Base-by-base conservation (phyloP, 345 rosid genomes). In the Lumnitzera littorea region DNA sequence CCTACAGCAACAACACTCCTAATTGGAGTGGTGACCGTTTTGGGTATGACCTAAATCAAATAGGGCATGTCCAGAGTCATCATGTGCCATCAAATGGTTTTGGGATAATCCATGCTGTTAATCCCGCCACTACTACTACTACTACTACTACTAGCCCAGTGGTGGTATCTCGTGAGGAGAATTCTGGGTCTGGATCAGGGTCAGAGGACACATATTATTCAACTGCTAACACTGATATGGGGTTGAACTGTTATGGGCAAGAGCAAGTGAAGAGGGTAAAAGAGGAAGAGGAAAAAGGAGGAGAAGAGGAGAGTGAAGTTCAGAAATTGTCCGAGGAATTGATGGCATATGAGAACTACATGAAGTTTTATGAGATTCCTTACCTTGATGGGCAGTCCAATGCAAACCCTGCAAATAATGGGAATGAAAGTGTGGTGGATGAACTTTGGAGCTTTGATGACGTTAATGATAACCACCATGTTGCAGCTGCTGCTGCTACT, bases 361-460 rank as follows among this genome's bases (percentile, higher is more conserved):
- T 91, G 92, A 85, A 73, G 72, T 78, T 84, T 48, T 87, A 85
- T 71, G 84, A 87, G 75, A 71, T 87, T 49, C 92, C 96, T 8
- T 81, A 80, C 73, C 75, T 84, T 5, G 92, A 87, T 12, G 83
- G 90, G n/a, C 78, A 84, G 51, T 75, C 95, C 5, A 17, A 57
- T 14, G 50, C 65, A 15, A 62, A 77, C 15, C 74, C 71, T 4
- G 73, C 64, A 58, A 47, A 48, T 53, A 49, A 64, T 2, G 71
- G 55, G 17, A 78, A 70, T 65, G 95, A 80, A 55, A 84, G 78
- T 49, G 74, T 78, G 13, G 77, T 87, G 3, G 86, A 70, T 36
- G 74, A 75, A 46, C 84, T 87, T 29, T 87, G 95, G 90, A 78
- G 64, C 67, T 87, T 87, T 58, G 82, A 84, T 29, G 82, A 74